phyloP scores from a whole-genome alignment of 495 filamentous ascomycete genomes.

The Xylaria sp. region DNA sequence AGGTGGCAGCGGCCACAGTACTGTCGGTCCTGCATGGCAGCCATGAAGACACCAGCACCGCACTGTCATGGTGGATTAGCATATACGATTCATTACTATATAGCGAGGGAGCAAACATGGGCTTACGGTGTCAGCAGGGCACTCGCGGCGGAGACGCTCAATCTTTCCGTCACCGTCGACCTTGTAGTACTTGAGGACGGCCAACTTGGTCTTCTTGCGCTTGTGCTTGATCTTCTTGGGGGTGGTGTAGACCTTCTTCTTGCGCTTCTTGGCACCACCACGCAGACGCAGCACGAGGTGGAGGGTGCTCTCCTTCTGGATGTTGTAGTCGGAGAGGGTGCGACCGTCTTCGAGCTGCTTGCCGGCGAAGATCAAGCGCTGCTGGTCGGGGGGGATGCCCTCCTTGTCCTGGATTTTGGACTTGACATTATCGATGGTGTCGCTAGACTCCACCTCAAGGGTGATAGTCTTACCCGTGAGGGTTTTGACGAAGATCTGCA shows the following conservation, averaged over 20 bases:
- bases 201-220: slow-evolving; percentile 99
- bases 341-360: slow-evolving; percentile 99
- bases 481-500: slow-evolving; percentile 99
- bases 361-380: slow-evolving; percentile 99
- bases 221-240: slow-evolving; percentile 99
- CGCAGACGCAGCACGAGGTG: slow-evolving; percentile 98
- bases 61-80: slow-evolving; percentile 64
- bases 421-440: slow-evolving; percentile 99
- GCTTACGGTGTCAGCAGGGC: slow-evolving; percentile 87
- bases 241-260: slow-evolving; percentile 99
- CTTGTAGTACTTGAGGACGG: slow-evolving; percentile 99
- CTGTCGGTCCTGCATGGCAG: slow-evolving; percentile 98
- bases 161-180: slow-evolving; percentile 99
- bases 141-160: slow-evolving; percentile 97
- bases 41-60: slow-evolving; percentile 99
- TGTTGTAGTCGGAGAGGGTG: slow-evolving; percentile 99
- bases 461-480: slow-evolving; percentile 99
- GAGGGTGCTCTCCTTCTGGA: slow-evolving; percentile 99
- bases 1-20: slow-evolving; percentile 99
- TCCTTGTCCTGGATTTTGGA: slow-evolving; percentile 96
- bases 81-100: not conserved
- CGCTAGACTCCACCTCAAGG: slow-evolving; percentile 99
- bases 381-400: slow-evolving; percentile 99
- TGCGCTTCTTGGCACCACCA: slow-evolving; percentile 98
- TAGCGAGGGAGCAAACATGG: slow-evolving; percentile 4